Base-by-base conservation (phyloP, 169 alveolate genomes). In the Babesia caballi region DNA sequence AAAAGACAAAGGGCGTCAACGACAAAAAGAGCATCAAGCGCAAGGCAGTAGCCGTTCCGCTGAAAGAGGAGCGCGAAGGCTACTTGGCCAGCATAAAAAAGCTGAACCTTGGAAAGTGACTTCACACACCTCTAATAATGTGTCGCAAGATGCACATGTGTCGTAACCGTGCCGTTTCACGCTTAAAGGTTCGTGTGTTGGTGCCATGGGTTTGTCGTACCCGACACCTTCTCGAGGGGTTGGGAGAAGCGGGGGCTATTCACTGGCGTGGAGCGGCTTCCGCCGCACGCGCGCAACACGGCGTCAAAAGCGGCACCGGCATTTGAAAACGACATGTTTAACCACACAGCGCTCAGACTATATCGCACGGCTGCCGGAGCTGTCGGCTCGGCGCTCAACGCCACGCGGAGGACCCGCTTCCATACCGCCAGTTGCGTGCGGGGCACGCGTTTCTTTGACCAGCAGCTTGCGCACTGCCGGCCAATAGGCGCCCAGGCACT, bases 31-130 rank as follows among this genome's bases (percentile, higher is more conserved):
- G 23, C 1, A 78, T 78, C 3, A 67, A 51, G 35, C 60, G 83
- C 23, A 78, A 78, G 35, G 73, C 77, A 19, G 70, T 38, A 0
- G 7, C 53, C 30, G 67, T 38, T 15, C 65, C 87, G n/a, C 49
- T 78, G 12, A 19, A 35, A 19, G 72, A 73, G 33, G 87, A 78
- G 68, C 63, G 66, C 15, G 40, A 68, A 44, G 35, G 81, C 14
- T 66, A 78, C 61, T 61, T 78, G 41, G 68, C 76, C n/a, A 78
- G 74, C 38, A 63, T 78, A 40, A 78, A 71, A 41, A 78, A 68
- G 59, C 38, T 78, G 35, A 67, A 69, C 51, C 8, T 69, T 36
- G 42, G 52, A 30, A 41, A 61, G 46, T 57, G 11, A 19, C 2
- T 28, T 57, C 17, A 11, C n/a, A n/a, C n/a, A n/a, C n/a, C n/a